Percentiles rank a stretch among this genome's conserved stretches.
phyloP scores from a whole-genome alignment of 768 basidiomycete species.

The Tylopilus vinaceipallidus region DNA sequence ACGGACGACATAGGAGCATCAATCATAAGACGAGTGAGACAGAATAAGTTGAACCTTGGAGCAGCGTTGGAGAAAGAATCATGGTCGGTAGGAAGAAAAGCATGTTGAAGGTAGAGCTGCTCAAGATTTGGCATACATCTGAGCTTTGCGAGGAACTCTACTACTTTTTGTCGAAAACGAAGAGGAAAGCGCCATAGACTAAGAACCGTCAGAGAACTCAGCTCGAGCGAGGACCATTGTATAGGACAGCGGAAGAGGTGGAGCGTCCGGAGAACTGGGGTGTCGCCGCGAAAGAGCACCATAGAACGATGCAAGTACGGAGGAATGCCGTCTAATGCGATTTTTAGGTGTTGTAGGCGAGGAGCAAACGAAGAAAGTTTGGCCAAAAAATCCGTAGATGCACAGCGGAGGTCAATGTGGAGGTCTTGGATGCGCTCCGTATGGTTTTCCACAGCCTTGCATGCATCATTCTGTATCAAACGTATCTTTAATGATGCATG shows the following conservation, averaged over 20 bases:
- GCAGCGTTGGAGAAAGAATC: not conserved
- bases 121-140: slow-evolving; percentile 33
- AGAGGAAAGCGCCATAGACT: slow-evolving; percentile 25
- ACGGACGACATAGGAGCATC: slow-evolving; percentile 7
- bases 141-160: slow-evolving; percentile 33
- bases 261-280: slow-evolving; percentile 1
- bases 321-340: not conserved
- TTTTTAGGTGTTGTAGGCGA: not conserved
- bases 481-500: not conserved
- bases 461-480: not conserved
- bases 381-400: not conserved
- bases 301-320: too few relatives aligned
- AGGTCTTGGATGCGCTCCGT: not conserved
- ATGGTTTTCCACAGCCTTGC: not conserved
- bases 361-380: not conserved
- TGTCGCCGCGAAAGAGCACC: not conserved
- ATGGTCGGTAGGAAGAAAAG: slow-evolving; percentile 21
- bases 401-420: not conserved
- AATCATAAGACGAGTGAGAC: slow-evolving; percentile 8
- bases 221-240: not conserved
- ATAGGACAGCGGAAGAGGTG: not conserved
- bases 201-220: slow-evolving; percentile 33
- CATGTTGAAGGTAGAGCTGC: slow-evolving; percentile 33
- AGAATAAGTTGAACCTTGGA: not conserved
- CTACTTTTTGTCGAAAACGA: slow-evolving; percentile 23